Base-by-base conservation (phyloP, 306 rosid genomes). In the Lathyrus tuberosus region DNA sequence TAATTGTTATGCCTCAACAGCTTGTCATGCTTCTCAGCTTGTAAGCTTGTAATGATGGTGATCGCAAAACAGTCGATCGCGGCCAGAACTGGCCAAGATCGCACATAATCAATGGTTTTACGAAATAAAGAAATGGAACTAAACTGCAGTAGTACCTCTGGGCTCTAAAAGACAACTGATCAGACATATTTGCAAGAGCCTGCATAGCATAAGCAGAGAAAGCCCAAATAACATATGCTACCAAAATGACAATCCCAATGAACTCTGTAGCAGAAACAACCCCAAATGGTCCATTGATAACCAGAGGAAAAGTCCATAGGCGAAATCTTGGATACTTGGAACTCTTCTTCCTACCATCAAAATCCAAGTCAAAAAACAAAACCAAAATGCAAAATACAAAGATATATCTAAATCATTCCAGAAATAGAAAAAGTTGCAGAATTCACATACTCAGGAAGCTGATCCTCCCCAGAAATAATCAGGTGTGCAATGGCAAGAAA, bases 221-320 rank as follows among this genome's bases (percentile, higher is more conserved):
- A 77, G 98, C 91, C 88, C 89, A 89, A 22, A 86, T 35, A 72
- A 90, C 93, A 82, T 75, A 92, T 0, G 72, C 78, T 5, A 37
- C 46, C 73, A 90, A 83, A 41, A 92, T 84, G 31, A 89, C 26
- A 67, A 92, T 92, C 47, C 96, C 98, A 57, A 90, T 73, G 0
- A 90, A 30, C 81, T 92, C 98, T 59, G 96, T 70, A 38, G 88
- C 98, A 77, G 93, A 86, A 83, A 92, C 90, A 26, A 92, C 96
- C 49, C 95, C 96, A 51, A 92, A 85, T 28, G 98, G 96, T 44
- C 96, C 98, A 17, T 86, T 85, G 60, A 92, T 87, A 44, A 92
- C 47, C 81, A 88, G 86, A 40, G 98, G 98, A 63, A 89, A 82
- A 0, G 98, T 92, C 98, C 96, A 92, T 62, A 90, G 82, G 47